Evolutionary conservation across 202 grass and related monocot genomes (phyloP).

Genomic region (Miscanthus sacchariflorus): DNA sequence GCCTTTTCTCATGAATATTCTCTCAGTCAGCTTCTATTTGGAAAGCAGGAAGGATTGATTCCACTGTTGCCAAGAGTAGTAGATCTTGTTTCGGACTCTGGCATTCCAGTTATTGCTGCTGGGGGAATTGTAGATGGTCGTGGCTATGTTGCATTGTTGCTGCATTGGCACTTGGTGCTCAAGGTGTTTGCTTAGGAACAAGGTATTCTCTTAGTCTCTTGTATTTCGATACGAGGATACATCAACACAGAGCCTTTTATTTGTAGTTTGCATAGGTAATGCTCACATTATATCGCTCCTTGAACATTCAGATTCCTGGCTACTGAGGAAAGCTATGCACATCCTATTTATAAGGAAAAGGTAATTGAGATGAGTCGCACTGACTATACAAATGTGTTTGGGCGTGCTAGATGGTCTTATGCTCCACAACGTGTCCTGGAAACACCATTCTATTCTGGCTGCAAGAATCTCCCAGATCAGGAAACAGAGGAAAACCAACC

Average conservation of each 20-base stretch:
- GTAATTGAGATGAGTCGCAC: slow-evolving; percentile 69
- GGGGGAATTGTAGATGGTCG: slow-evolving; percentile 88
- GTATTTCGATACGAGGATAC: neutral
- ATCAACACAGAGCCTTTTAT: neutral
- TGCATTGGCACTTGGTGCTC: slow-evolving; percentile 75
- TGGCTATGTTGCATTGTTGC: slow-evolving; percentile 89
- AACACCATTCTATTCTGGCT: slow-evolving; percentile 75
- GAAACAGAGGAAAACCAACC: slow-evolving; percentile 83
- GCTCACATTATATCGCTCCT: slow-evolving; percentile 3
- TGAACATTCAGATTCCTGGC: slow-evolving; percentile 65
- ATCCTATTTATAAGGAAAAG: slow-evolving; percentile 86
- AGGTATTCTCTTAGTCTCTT: slow-evolving; percentile 54
- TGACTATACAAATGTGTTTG: slow-evolving; percentile 71
- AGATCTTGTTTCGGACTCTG: slow-evolving; percentile 68
- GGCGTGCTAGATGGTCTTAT: slow-evolving; percentile 85
- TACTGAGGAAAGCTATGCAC: slow-evolving; percentile 80
- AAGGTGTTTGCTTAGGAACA: slow-evolving; percentile 86
- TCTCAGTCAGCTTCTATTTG: slow-evolving; percentile 43
- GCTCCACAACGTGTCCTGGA: slow-evolving; percentile 80
- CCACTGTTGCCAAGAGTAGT: slow-evolving; percentile 73
- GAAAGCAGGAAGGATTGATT: slow-evolving; percentile 23
- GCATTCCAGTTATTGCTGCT: slow-evolving; percentile 64
- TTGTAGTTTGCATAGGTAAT: neutral
- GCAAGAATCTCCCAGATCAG: slow-evolving; percentile 68
- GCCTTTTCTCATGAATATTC: neutral